These are phyloP conservation scores for Ophiocytium majus DNA, from an alignment of 352 stramenopile genomes.

Conservation along the genomic window DNA sequence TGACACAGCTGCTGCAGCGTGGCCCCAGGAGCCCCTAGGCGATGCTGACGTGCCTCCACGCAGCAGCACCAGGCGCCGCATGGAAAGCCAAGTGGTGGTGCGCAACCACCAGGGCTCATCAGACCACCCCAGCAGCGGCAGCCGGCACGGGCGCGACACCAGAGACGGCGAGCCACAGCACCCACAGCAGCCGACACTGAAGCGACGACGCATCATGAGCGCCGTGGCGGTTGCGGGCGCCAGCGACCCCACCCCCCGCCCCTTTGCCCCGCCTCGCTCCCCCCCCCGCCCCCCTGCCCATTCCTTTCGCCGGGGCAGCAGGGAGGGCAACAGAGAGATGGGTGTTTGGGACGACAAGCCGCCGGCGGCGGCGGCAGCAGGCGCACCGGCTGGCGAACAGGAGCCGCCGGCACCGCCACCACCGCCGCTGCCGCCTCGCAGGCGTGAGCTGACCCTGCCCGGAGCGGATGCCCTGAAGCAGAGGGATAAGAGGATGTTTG, in stretches of 20 bases:
- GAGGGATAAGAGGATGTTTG: conserved; percentile 19
- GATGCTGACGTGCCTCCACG: no score
- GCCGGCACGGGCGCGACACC: no score
- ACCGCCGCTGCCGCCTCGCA: no score
- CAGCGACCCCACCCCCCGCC: background rate
- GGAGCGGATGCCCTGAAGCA: background rate
- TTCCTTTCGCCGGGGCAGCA: no score
- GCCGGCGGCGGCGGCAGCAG: no score
- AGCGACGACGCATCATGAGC: conserved; percentile 8
- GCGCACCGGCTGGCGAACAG: background rate
- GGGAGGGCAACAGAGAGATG: no score
- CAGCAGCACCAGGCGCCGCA: no score
- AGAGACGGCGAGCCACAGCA: background rate
- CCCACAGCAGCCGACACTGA: background rate
- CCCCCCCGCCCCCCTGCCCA: background rate
- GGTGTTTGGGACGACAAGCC: background rate
- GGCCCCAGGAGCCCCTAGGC: no score
- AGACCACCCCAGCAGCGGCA: no score
- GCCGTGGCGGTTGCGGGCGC: conserved; percentile 18
- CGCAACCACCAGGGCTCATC: no score
- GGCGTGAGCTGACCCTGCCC: background rate
- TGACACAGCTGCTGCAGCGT: no score
- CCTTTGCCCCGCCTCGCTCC: background rate
- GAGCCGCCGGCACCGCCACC: background rate
- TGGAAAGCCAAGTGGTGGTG: no score